Base-by-base conservation (phyloP, 495 filamentous ascomycete genomes). In the Neurospora sublineolata region DNA sequence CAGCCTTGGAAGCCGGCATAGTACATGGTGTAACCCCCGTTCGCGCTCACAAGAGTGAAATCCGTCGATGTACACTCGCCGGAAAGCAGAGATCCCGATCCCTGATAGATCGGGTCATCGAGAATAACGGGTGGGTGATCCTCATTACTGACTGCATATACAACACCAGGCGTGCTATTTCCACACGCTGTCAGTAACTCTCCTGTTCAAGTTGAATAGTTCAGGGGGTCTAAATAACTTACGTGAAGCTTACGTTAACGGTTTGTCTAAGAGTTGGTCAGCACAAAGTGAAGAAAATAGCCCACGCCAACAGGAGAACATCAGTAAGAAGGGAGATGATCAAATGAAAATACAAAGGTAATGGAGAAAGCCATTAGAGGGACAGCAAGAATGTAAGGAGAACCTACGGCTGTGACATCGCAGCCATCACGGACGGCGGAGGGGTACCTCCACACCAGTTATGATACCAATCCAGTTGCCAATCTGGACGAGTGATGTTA, bases 1-100 rank as follows among this genome's bases (percentile, higher is more conserved):
- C 77, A 80, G n/a, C 78, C 78, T 20, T 73, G 39, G 67, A 78
- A 77, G 11, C 73, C 76, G 5, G 74, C 78, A 33, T 72, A 77
- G 68, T 73, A 78, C 4, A 72, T 73, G 1, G 77, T 77, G 60
- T 27, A 73, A 14, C 74, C 74, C 30, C 73, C 77, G 67, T 78
- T 70, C 7, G 52, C 27, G 23, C 12, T 9, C 27, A 78, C 75
- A 10, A 75, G 75, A 3, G 78, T 78, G 71, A 78, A 80, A 14
- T 69, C 73, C 39, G 76, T 75, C 18, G 67, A 9, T 16, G 70
- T 70, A 69, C 78, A 80, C 2, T 64, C 58, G 30, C 74, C 75
- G n/a, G 39, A 18, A 30, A 80, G 77, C 20, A 80, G 70, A 16
- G 70, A 33, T 7, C 77, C 76, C 2, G 41, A 41, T 20, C 77